These are phyloP conservation scores for Glycine tomentella DNA, from an alignment of 306 rosid species.

Conservation along the genomic window DNA sequence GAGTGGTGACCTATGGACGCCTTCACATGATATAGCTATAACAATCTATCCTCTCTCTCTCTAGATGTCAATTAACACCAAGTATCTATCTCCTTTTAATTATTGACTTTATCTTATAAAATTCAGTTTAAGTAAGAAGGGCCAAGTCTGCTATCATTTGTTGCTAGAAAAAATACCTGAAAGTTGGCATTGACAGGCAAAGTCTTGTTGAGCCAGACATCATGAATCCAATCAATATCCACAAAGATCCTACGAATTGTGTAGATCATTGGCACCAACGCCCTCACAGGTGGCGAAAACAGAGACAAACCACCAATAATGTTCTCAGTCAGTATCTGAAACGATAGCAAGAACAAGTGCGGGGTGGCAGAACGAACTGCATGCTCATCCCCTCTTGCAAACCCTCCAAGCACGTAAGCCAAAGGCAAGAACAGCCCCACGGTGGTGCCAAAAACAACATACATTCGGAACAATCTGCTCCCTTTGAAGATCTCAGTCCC, in stretches of 20 bases:
- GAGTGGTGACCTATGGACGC: too few species aligned
- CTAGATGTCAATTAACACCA: too few species aligned
- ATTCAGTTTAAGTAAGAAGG: too few species aligned
- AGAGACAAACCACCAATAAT: slow-evolving; percentile 68
- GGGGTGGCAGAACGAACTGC: slow-evolving; percentile 90
- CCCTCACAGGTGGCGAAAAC: slow-evolving; percentile 85
- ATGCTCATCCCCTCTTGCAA: slow-evolving; percentile 83
- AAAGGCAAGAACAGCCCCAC: slow-evolving; percentile 80
- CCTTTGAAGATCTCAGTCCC: slow-evolving; percentile 62
- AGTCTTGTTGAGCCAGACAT: slow-evolving; percentile 77
- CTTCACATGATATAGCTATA: too few species aligned
- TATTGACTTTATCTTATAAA: too few species aligned
- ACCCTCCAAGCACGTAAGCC: slow-evolving; percentile 87
- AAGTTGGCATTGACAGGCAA: slow-evolving; percentile 67
- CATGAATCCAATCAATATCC: slow-evolving; percentile 71
- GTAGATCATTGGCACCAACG: slow-evolving; percentile 78
- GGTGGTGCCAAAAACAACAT: slow-evolving; percentile 72
- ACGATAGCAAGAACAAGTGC: slow-evolving; percentile 75
- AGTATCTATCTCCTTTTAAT: too few species aligned
- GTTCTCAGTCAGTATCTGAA: slow-evolving; percentile 82
- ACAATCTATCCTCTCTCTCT: too few species aligned
- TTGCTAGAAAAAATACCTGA: not conserved
- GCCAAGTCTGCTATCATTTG: too few species aligned
- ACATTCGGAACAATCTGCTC: slow-evolving; percentile 60
- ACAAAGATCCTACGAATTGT: slow-evolving; percentile 77